Evolutionary conservation across 352 stramenopile species (phyloP).

Genomic region (Globisporangium viniferum): DNA sequence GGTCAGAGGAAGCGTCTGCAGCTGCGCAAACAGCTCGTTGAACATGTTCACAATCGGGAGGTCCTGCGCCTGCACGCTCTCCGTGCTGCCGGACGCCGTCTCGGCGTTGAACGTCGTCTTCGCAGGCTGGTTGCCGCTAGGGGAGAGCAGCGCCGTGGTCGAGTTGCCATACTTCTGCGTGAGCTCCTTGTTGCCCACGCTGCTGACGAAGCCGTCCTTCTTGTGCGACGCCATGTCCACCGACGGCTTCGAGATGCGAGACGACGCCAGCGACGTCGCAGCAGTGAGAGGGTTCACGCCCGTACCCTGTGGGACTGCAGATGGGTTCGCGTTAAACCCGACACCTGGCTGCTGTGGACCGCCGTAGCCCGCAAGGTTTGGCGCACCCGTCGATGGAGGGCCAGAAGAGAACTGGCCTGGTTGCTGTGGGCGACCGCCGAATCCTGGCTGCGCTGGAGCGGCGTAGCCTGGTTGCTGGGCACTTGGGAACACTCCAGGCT

Average conservation of each 20-base stretch:
- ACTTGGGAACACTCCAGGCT: constrained; percentile 25
- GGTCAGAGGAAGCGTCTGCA: constrained; percentile 69
- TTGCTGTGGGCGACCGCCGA: constrained; percentile 32
- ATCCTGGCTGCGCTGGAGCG: constrained; percentile 34
- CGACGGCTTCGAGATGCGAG: constrained; percentile 74
- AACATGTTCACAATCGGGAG: constrained; percentile 78
- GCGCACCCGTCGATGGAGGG: constrained; percentile 40
- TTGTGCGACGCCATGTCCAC: constrained; percentile 82
- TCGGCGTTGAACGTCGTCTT: constrained; percentile 50
- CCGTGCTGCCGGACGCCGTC: constrained; percentile 57
- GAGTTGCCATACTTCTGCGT: constrained; percentile 85
- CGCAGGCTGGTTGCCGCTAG: constrained; percentile 19
- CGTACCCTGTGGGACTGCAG: constrained; percentile 54
- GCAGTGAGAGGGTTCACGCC: constrained; percentile 69
- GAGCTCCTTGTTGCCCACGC: constrained; percentile 84
- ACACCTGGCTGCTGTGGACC: constrained; percentile 25
- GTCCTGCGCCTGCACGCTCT: constrained; percentile 71
- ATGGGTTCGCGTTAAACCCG: constrained; percentile 33
- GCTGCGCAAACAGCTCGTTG: constrained; percentile 73
- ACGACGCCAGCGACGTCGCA: constrained; percentile 51
- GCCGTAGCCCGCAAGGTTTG: constrained; percentile 27
- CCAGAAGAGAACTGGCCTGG: constrained; percentile 40
- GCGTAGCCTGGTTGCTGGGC: constrained; percentile 30
- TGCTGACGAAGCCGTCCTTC: constrained; percentile 83
- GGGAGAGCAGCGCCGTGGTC: constrained; percentile 60